Conservation (phyloP, 2,329 filamentous ascomycete genomes). For the Sarocladium kiliense region DNA sequence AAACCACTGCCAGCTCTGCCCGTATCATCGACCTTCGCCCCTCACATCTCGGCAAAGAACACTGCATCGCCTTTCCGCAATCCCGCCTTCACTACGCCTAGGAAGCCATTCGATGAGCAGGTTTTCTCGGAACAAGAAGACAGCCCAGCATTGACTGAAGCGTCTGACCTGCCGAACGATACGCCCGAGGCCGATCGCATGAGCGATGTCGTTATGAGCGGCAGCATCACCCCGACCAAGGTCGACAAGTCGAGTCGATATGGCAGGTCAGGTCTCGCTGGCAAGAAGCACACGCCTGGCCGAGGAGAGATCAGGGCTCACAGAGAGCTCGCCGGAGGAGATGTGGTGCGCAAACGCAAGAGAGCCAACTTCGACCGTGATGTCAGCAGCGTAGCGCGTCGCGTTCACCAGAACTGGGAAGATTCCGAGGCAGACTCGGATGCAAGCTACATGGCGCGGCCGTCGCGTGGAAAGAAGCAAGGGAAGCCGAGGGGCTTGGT, state of each 20-base stretch:
- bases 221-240: conserved; percentile 40
- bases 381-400: conserved; percentile 43
- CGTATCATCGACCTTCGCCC: conserved; percentile 13
- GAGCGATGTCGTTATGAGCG: conserved; percentile 35
- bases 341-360: conserved; percentile 50
- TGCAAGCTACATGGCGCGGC: conserved; percentile 12
- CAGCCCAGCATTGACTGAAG: conserved; percentile 55
- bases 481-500: conserved; percentile 21
- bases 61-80: conserved; percentile 54
- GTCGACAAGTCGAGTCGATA: conserved; percentile 42
- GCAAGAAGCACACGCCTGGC: conserved; percentile 44
- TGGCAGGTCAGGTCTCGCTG: conserved; percentile 24
- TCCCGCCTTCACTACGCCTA: conserved; percentile 59
- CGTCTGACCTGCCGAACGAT: conserved; percentile 46
- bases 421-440: conserved; percentile 45
- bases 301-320: conserved; percentile 58
- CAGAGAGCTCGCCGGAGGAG: conserved; percentile 29
- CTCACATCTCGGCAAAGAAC: conserved; percentile 41
- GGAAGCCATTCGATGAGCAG: conserved; percentile 50
- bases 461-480: conserved; percentile 19
- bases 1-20: conserved; percentile 29
- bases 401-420: conserved; percentile 36
- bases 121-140: conserved; percentile 54
- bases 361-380: conserved; percentile 46
- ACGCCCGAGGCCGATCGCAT: conserved; percentile 47